These are phyloP conservation scores for Arabidopsis arenosa DNA, from an alignment of 345 rosid species.

Conservation along the genomic window DNA sequence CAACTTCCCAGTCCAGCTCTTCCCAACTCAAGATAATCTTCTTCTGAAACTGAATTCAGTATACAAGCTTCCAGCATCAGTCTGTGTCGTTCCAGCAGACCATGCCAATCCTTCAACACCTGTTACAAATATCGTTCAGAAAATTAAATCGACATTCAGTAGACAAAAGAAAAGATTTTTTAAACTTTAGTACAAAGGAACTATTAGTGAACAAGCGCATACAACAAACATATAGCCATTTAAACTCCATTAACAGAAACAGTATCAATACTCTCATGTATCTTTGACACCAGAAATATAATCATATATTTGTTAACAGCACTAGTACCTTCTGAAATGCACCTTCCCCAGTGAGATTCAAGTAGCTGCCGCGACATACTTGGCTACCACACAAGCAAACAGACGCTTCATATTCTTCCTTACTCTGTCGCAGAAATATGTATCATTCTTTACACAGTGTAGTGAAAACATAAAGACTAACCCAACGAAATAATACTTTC, in stretches of 20 bases:
- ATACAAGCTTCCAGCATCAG: constrained; percentile 94
- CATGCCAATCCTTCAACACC: constrained; percentile 96
- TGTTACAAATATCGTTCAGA: constrained; percentile 41
- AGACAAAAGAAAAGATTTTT: constrained; percentile 1
- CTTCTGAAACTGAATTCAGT: constrained; percentile 81
- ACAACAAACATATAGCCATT: constrained; percentile 17
- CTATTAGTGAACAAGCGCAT: constrained; percentile 12
- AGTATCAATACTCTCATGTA: constrained; percentile 18
- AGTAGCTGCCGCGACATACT: constrained; percentile 99
- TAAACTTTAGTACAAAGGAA: constrained; percentile 20
- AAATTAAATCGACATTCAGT: background rate
- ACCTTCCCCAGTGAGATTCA: constrained; percentile 99
- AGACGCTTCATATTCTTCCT: constrained; percentile 99
- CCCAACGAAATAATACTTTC: constrained; percentile 19
- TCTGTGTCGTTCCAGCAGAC: constrained; percentile 78
- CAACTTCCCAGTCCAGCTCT: constrained; percentile 99
- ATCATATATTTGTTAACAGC: constrained; percentile 22
- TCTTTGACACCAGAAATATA: constrained; percentile 31
- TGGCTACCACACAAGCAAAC: constrained; percentile 99
- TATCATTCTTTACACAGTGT: constrained; percentile 32
- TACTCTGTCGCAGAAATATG: constrained; percentile 69
- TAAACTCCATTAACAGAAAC: constrained; percentile 5
- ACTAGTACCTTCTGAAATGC: constrained; percentile 85
- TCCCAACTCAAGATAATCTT: constrained; percentile 94
- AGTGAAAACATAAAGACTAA: constrained; percentile 31